Evolutionary conservation across 129 eudicot genomes (phyloP), one percentile per base, ranked within the genome.

Genomic region (Helichrysum umbraculigerum): DNA sequence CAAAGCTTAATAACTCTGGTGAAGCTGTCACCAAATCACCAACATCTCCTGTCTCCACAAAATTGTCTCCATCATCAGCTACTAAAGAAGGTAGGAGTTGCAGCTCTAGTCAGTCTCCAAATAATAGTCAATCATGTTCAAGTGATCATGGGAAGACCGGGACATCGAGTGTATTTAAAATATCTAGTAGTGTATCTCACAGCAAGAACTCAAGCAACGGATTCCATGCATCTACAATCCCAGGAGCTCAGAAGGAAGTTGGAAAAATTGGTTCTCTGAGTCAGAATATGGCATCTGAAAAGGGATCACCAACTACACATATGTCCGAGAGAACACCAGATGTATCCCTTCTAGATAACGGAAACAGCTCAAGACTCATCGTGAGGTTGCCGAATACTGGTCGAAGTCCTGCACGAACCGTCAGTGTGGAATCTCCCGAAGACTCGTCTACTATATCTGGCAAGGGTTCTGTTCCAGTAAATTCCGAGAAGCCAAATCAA

Each of bases 31-130:
- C 68, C n/a, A 92, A 89, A 67, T 83, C 91, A 47, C 71, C 82
- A 25, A 82, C 82, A 61, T 87, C 93, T 71, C 90, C 87, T 22
- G 85, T 87, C 8, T 75, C 83, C 16, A 66, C 77, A 4, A 89
- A 84, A 71, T 33, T 68, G 68, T 57, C 88, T 54, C 68, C 91
- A 10, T 39, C 72, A 29, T 83, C 77, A 72, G 83, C 84, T n/a
- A 54, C 65, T 19, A 89, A 79, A 84, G 91, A 92, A 62, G 96
- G 85, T 9, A 92, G 76, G 76, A 89, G 96, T 85, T 82, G 86
- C 56, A 86, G 93, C 81, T 86, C 92, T 28, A 88, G 91, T 72
- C 96, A 82, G 78, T 90, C 92, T 51, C 87, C 87, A 22, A 92
- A 83, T 47, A 75, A 89, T 70, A 81, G 92, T 54, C 96, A 83